Evolutionary conservation across 352 stramenopile species (phyloP).

Genomic region (Saprolegnia parasitica): DNA sequence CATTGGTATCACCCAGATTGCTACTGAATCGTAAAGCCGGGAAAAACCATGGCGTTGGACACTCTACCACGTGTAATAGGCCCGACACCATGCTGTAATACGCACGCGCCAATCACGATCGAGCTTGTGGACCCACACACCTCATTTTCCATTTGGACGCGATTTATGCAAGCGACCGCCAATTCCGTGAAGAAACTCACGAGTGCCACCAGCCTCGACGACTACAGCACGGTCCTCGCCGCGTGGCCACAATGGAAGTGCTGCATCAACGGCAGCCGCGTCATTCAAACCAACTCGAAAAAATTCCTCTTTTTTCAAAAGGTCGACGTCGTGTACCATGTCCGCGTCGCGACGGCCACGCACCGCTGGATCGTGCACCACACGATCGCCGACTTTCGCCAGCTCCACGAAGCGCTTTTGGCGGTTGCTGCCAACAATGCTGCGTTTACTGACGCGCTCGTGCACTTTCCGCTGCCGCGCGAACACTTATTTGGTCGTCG

Average conservation of each 20-base stretch:
- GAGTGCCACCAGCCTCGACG: neutral
- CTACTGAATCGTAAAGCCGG: too few species aligned
- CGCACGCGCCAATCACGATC: too few species aligned
- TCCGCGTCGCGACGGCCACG: neutral
- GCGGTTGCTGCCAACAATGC: neutral
- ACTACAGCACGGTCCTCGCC: neutral
- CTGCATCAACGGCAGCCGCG: neutral
- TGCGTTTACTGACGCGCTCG: neutral
- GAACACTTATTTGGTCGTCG: neutral
- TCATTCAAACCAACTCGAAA: neutral
- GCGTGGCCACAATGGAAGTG: neutral
- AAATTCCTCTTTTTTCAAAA: conserved; percentile 1
- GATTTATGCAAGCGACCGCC: neutral
- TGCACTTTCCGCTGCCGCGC: neutral
- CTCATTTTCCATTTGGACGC: neutral
- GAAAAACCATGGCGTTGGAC: too few species aligned
- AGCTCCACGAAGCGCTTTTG: neutral
- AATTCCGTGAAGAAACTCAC: too few species aligned
- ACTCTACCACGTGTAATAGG: too few species aligned
- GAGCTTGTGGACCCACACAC: too few species aligned
- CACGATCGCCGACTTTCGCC: neutral
- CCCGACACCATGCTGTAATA: too few species aligned
- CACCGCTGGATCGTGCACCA: neutral
- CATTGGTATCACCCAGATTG: too few species aligned
- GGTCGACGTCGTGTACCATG: neutral